Evolutionary conservation across 2,329 filamentous ascomycete genomes (phyloP).

Genomic region (Ceratocystis ficicola): DNA sequence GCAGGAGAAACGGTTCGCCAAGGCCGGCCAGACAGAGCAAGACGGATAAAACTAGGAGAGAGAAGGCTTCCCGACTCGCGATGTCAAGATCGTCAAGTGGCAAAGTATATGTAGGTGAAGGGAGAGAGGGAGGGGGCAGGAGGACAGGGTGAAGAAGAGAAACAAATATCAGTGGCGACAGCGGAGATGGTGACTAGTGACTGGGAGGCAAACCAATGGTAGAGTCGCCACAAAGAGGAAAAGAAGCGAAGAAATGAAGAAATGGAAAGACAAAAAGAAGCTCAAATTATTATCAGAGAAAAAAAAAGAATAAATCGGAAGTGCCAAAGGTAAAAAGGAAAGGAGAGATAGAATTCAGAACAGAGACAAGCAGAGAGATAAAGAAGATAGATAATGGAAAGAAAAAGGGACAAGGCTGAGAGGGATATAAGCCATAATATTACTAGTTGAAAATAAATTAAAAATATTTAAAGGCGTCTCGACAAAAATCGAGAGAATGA

Average conservation of each 20-base stretch:
- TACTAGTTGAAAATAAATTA: neutral
- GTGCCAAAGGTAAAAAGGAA: neutral
- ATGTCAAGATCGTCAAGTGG: neutral
- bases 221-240: neutral
- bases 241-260: neutral
- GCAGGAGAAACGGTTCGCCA: neutral
- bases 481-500: neutral
- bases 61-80: neutral
- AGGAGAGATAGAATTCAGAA: neutral
- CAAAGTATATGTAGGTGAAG: neutral
- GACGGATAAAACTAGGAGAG: neutral
- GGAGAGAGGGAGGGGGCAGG: neutral
- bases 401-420: neutral
- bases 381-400: neutral
- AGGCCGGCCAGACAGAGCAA: neutral
- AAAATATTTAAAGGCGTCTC: neutral
- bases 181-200: neutral
- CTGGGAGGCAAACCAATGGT: neutral
- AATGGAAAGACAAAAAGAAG: neutral
- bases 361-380: neutral
- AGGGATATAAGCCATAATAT: neutral
- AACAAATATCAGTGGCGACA: neutral
- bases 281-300: neutral
- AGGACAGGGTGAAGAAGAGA: neutral
- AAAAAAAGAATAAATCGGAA: conserved; percentile 9